Evolutionary conservation across 139 green algal genomes (phyloP), one percentile per base, ranked within the genome.

Genomic region (Chlorella sp.): DNA sequence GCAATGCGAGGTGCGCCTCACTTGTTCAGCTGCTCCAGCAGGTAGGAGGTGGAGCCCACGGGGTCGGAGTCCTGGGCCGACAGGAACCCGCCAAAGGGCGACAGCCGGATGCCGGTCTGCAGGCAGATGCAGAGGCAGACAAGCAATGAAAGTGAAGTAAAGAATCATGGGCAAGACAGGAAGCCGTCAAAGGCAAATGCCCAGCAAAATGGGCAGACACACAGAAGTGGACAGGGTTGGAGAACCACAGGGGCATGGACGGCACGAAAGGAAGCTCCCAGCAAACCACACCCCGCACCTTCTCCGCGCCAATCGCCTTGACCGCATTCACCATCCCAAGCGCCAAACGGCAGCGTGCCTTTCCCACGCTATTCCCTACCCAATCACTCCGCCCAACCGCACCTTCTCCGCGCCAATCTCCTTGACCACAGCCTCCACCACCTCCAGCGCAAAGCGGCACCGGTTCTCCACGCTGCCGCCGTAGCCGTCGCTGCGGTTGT

Each of bases 91-190:
- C 83, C 90, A 86, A 94, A 96, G 47, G 95, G 94, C 0, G 81
- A 92, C 28, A 98, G 82, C 11, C 95, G 92, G 56, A 97, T 84
- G 64, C 94, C 95, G 26, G 95, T 91, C 20, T 90, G 85, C 69
- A 34, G 69, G 28, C 63, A 69, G n/a, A 41, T 39, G 1, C 12
- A 41, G 64, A 71, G 30, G n/a, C n/a, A n/a, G n/a, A n/a, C n/a
- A n/a, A n/a, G n/a, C n/a, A n/a, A n/a, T n/a, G n/a, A n/a, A n/a
- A n/a, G n/a, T n/a, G n/a, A n/a, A n/a, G n/a, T n/a, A n/a, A n/a
- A n/a, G n/a, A n/a, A 11, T 20, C 60, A 32, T 13, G 60, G 23
- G 30, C 23, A n/a, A 23, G 64, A 16, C 25, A 16, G 12, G 64
- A 16, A 20, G 64, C n/a, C 34, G 28, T 3, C 64, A 39, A 17